phyloP scores from a whole-genome alignment of 2,329 filamentous ascomycete species.

The Thelonectria discophora region DNA sequence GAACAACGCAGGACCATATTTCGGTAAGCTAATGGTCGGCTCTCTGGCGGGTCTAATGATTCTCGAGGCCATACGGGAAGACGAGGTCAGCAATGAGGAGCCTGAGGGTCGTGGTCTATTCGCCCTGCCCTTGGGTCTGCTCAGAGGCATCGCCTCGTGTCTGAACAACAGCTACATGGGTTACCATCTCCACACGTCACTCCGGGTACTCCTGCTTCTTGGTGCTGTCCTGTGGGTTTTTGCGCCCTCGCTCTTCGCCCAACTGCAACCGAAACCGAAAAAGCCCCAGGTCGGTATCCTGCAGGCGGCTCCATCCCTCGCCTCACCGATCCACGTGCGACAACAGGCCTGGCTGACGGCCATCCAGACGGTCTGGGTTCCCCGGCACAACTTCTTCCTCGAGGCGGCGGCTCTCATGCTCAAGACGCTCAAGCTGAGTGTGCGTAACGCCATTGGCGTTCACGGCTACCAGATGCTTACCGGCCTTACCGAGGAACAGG shows the following conservation, averaged over 20 bases:
- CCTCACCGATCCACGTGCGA: slow-evolving; percentile 85
- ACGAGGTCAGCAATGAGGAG: slow-evolving; percentile 70
- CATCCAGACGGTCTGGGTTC: slow-evolving; percentile 91
- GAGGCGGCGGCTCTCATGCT: slow-evolving; percentile 83
- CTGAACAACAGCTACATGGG: slow-evolving; percentile 64
- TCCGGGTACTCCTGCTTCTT: slow-evolving; percentile 63
- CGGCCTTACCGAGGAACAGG: slow-evolving; percentile 83
- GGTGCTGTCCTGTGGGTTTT: slow-evolving; percentile 64
- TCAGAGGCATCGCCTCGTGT: slow-evolving; percentile 58
- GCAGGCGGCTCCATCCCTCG: slow-evolving; percentile 72
- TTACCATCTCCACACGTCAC: slow-evolving; percentile 61
- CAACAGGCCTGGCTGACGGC: slow-evolving; percentile 93
- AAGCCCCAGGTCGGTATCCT: slow-evolving; percentile 56
- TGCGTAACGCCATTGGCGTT: slow-evolving; percentile 80
- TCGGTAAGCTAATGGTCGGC: slow-evolving; percentile 88
- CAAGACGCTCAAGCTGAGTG: slow-evolving; percentile 83
- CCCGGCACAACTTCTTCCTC: slow-evolving; percentile 84
- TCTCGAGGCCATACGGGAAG: slow-evolving; percentile 77
- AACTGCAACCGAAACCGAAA: slow-evolving; percentile 59
- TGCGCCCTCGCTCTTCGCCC: slow-evolving; percentile 61
- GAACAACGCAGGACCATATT: slow-evolving; percentile 64
- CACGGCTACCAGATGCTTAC: slow-evolving; percentile 81
- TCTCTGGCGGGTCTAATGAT: slow-evolving; percentile 93
- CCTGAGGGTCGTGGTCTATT: slow-evolving; percentile 73
- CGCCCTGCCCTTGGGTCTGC: slow-evolving; percentile 68